A percentile compares a stretch with the other conserved stretches of the same genome.
phyloP scores from a whole-genome alignment of 805 yeast genomes.

The Hanseniaspora vineae region DNA sequence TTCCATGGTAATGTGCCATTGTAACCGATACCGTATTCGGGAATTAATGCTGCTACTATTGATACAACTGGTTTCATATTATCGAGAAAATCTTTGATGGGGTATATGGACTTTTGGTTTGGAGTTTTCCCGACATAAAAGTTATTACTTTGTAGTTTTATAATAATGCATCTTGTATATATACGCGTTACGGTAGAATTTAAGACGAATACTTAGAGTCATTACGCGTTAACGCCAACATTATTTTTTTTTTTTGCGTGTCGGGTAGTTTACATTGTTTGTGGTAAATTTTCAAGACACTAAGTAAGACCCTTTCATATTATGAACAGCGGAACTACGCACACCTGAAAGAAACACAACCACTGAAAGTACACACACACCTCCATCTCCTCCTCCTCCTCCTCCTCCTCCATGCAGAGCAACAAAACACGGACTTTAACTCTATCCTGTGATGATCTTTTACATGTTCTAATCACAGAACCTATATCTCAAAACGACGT shows the following conservation, averaged over 20 bases:
- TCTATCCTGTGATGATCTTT: conserved; percentile 1
- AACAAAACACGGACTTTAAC: neutral
- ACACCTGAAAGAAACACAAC: neutral
- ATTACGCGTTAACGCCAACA: too few relatives aligned
- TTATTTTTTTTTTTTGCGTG: neutral
- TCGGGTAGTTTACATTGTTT: neutral
- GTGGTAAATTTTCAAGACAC: too few relatives aligned
- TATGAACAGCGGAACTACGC: too few relatives aligned
- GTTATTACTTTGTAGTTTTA: too few relatives aligned
- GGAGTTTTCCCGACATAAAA: too few relatives aligned
- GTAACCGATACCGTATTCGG: conserved; percentile 73
- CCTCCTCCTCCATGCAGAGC: neutral
- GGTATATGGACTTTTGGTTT: neutral
- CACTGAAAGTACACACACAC: neutral
- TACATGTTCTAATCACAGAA: conserved; percentile 1
- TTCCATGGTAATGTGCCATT: conserved; percentile 84
- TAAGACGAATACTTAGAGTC: too few relatives aligned
- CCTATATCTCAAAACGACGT: neutral
- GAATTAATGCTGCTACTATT: conserved; percentile 77
- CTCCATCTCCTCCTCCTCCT: too few relatives aligned
- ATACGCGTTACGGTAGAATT: too few relatives aligned
- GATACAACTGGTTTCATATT: conserved; percentile 36
- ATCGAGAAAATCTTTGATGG: too few relatives aligned
- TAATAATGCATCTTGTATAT: too few relatives aligned
- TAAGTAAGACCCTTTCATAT: too few relatives aligned